phyloP scores from a whole-genome alignment of 768 basidiomycete species.

The Leccinum imitatum region DNA sequence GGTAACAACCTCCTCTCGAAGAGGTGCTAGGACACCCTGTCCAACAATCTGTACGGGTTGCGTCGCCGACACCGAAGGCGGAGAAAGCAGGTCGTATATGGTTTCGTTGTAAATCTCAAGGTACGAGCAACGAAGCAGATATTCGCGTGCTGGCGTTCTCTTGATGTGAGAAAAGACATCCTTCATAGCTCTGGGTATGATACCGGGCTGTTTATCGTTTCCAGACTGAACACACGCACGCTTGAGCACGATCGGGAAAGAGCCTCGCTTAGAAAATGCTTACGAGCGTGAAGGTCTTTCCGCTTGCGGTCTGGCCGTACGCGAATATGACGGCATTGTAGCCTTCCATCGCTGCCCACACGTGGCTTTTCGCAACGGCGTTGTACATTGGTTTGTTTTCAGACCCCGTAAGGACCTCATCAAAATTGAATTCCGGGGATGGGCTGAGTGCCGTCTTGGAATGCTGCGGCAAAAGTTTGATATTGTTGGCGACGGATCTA shows the following conservation, averaged over 20 bases:
- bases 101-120: slow-evolving; percentile 97
- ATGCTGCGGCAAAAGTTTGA: slow-evolving; percentile 61
- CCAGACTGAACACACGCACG: slow-evolving; percentile 49
- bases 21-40: slow-evolving; percentile 65
- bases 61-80: slow-evolving; percentile 49
- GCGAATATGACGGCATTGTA: slow-evolving; percentile 97
- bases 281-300: slow-evolving; percentile 71
- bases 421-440: slow-evolving; percentile 61
- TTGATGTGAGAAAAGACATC: slow-evolving; percentile 88
- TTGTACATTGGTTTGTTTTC: slow-evolving; percentile 80
- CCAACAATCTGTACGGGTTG: slow-evolving; percentile 77
- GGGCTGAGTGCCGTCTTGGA: slow-evolving; percentile 44
- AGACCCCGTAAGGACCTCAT: slow-evolving; percentile 74
- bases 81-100: slow-evolving; percentile 82
- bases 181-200: slow-evolving; percentile 90
- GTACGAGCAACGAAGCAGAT: slow-evolving; percentile 93
- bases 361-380: slow-evolving; percentile 73
- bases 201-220: slow-evolving; percentile 81
- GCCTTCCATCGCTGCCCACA: slow-evolving; percentile 93
- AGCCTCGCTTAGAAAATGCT: slow-evolving; percentile 6
- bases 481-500: slow-evolving; percentile 41
- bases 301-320: slow-evolving; percentile 84
- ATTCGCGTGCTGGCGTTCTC: slow-evolving; percentile 76
- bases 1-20: slow-evolving; percentile 93
- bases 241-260: slow-evolving; percentile 36